phyloP scores from a whole-genome alignment of 208 protist genomes.

The Wallacemonas rigidus region DNA sequence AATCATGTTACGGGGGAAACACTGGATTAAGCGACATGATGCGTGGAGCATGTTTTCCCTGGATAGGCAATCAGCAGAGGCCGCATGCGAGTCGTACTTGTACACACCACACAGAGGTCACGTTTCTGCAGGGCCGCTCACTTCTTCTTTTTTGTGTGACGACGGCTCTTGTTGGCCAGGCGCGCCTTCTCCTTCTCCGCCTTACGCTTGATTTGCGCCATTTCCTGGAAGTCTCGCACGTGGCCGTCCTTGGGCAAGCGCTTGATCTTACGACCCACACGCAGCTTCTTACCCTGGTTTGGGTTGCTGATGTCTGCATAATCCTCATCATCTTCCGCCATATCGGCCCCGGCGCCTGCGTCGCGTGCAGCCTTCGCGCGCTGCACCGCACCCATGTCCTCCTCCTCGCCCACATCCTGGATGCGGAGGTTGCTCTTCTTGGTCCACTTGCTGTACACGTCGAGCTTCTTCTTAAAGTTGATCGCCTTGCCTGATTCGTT shows the following conservation, averaged over 20 bases:
- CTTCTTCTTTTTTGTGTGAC: constrained; percentile 41
- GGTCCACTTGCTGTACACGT: constrained; percentile 86
- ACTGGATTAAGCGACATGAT: too few relatives aligned
- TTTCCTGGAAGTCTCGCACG: constrained; percentile 87
- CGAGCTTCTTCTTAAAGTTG: constrained; percentile 91
- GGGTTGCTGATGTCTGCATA: constrained; percentile 86
- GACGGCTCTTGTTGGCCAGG: constrained; percentile 58
- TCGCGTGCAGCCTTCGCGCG: constrained; percentile 58
- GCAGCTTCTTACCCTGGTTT: constrained; percentile 92
- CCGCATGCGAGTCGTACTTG: neutral
- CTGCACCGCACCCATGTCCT: constrained; percentile 80
- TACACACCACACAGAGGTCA: too few relatives aligned
- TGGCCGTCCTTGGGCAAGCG: constrained; percentile 86
- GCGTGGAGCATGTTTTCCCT: too few relatives aligned
- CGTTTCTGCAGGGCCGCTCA: neutral
- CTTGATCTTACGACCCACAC: constrained; percentile 83
- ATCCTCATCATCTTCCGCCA: constrained; percentile 55
- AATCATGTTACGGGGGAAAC: too few relatives aligned
- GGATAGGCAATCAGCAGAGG: neutral
- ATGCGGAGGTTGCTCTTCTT: constrained; percentile 93
- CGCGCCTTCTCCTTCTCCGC: constrained; percentile 80
- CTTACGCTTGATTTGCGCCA: constrained; percentile 76
- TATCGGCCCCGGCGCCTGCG: constrained; percentile 4
- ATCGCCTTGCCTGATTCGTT: constrained; percentile 93
- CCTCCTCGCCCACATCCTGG: constrained; percentile 91